These are phyloP conservation scores for Cutaneotrichosporon cyanovorans DNA, from an alignment of 1,284 basidiomycete genomes.

Conservation along the genomic window DNA sequence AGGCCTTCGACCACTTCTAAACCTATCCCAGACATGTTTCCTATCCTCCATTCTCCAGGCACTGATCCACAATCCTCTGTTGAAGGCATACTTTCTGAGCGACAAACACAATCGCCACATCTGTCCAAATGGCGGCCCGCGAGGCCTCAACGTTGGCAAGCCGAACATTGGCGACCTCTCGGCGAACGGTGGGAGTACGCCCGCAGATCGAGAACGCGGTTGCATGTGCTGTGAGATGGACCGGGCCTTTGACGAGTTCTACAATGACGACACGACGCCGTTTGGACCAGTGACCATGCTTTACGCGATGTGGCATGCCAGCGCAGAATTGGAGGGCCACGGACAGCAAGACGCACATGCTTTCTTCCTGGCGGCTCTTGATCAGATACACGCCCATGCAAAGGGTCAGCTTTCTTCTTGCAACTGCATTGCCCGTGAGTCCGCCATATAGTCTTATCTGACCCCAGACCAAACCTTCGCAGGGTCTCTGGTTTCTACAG, in stretches of 20 bases:
- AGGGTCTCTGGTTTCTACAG: slow-evolving; percentile 78
- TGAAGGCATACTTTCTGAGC: slow-evolving; percentile 81
- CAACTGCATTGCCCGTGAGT: slow-evolving; percentile 70
- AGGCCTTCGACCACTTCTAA: slow-evolving; percentile 80
- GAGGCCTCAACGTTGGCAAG: slow-evolving; percentile 28
- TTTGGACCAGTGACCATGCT: slow-evolving; percentile 80
- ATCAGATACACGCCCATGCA: slow-evolving; percentile 73
- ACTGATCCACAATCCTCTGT: slow-evolving; percentile 85
- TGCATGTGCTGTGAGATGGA: slow-evolving; percentile 97
- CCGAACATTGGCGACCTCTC: slow-evolving; percentile 16
- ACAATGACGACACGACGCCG: slow-evolving; percentile 60
- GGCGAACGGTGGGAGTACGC: slow-evolving; percentile 6
- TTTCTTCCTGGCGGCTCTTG: slow-evolving; percentile 71
- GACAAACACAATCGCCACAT: slow-evolving; percentile 51
- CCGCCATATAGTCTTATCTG: neutral
- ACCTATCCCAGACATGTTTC: slow-evolving; percentile 86
- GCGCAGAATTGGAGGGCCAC: slow-evolving; percentile 75
- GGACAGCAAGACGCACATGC: slow-evolving; percentile 63
- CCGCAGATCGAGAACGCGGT: slow-evolving; percentile 49
- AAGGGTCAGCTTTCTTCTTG: slow-evolving; percentile 57
- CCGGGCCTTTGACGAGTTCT: slow-evolving; percentile 78
- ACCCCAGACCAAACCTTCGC: slow-evolving; percentile 67
- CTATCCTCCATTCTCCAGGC: slow-evolving; percentile 87
- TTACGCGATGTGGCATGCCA: slow-evolving; percentile 76
- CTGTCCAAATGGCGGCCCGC: slow-evolving; percentile 26